Evolutionary conservation across 2,329 filamentous ascomycete species (phyloP), one percentile per base, ranked within the genome.

Genomic region (Fusarium sp.): DNA sequence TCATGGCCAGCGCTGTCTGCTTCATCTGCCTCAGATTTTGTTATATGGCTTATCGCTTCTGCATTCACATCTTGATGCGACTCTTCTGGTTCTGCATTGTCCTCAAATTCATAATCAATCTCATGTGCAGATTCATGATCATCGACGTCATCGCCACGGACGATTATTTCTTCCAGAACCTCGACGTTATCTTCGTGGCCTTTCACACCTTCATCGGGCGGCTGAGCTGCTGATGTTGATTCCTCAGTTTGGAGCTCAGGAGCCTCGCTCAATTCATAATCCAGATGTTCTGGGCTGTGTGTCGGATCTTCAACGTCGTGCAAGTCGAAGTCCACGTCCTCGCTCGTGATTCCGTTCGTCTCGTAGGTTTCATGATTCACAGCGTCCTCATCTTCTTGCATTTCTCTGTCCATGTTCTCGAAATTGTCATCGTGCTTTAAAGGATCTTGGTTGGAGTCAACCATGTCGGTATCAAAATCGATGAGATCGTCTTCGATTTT

Each of bases 381-480:
- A 33, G 68, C 50, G 44, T 78, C 61, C 26, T 70, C 74, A 23
- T 49, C 46, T 18, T 74, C 71, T 26, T 70, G 54, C 48, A 69
- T 64, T 30, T 75, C 73, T 61, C 69, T 70, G 6, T 69, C 76
- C 18, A 52, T 44, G 14, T n/a, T 44, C 45, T 60, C 50, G 35
- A 50, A 48, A 40, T 40, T 60, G 12, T 61, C 55, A 12, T 56
- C 30, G 9, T 58, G 55, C 46, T 70, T 60, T 54, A 64, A 38
- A 8, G 45, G 13, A 14, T 66, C 60, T 55, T 73, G 53, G 11
- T 73, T 71, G 10, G 65, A 63, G 40, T 77, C 74, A 18, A 69
- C 63, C 69, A 78, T 77, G 44, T 81, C 81, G 55, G 77, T 80
- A 33, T 82, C 81, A 42, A 81, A 83, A 60, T 81, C 78, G 53